Evolutionary conservation across 805 yeast genomes (phyloP).

Genomic region (Myxozyma geophila): DNA sequence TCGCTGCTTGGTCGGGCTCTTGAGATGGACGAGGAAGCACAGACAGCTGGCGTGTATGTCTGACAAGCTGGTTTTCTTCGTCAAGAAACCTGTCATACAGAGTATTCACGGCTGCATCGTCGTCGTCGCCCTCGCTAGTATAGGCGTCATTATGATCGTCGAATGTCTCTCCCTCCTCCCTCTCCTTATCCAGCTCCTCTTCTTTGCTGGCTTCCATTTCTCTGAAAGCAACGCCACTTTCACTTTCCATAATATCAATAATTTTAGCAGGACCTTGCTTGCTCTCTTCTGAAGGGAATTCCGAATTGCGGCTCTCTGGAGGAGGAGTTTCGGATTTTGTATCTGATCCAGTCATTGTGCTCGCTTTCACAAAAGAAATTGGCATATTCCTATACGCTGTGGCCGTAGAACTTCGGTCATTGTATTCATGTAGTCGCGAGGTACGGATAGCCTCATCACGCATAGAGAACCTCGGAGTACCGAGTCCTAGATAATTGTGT

Average conservation of each 20-base stretch:
- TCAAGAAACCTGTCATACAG: conserved; percentile 28
- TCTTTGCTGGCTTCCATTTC: conserved; percentile 13
- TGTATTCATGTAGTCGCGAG: neutral
- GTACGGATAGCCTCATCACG: conserved; percentile 28
- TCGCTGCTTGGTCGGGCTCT: neutral
- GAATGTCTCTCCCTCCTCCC: conserved; percentile 6
- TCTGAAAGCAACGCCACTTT: neutral
- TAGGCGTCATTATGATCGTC: conserved; percentile 1
- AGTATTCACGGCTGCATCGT: neutral
- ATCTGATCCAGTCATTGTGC: conserved; percentile 1
- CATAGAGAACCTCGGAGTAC: conserved; percentile 18
- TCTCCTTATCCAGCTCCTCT: conserved; percentile 10
- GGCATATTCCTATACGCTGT: neutral
- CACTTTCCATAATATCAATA: neutral
- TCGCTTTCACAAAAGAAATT: conserved; percentile 18
- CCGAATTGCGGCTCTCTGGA: neutral
- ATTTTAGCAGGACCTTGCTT: too few species aligned
- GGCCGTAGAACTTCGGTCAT: neutral
- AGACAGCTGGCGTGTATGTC: conserved; percentile 18
- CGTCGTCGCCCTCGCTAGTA: conserved; percentile 8
- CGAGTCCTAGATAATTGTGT: conserved; percentile 1
- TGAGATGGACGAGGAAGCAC: conserved; percentile 35
- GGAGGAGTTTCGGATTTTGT: neutral
- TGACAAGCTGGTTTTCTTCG: conserved; percentile 33
- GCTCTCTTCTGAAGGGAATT: too few species aligned